Base-by-base conservation (phyloP, 176 grass and related monocot genomes). In the Oryza brachyantha region DNA sequence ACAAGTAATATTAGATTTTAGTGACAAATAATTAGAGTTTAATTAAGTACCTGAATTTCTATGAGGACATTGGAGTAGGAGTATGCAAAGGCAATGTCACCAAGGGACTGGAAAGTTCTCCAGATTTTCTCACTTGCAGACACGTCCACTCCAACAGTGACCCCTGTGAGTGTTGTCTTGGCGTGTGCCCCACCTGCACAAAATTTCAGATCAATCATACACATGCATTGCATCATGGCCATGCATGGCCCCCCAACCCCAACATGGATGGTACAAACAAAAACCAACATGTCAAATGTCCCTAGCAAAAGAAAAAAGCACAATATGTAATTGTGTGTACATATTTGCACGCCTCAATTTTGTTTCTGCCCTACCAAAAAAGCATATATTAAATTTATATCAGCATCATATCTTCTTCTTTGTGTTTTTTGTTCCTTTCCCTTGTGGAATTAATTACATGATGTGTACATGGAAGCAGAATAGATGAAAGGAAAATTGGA, bases 51-150 rank as follows among this genome's bases (percentile, higher is more conserved):
- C 92, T 99, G 90, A 39, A 95, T 96, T 76, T 99, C 96, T 22
- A 99, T 93, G 21, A 99, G 92, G 61, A 99, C 96, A 70, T 93
- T 99, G 82, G 96, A 99, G 77, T 89, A 99, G n/a, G 96, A 70
- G 76, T 95, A 99, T 2, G 96, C 96, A 62, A 99, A 99, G 43
- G 90, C 96, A 11, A 99, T 99, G 78, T 99, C 81, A 6, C 96
- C 96, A 3, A 99, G 81, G 13, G 96, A 88, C 86, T 99, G 92
- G 36, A 99, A 96, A 13, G 92, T 89, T 82, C 90, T 93, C 96
- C 96, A 99, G 7, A 91, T 74, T 84, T 99, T 99, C 81, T 99
- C 92, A n/a, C 54, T 34, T 0, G 70, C 78, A 1, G 84, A 76
- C 8, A 99, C 92, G 22, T 93, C 96, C 16, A 95, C 84, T 22